A percentile compares a stretch with the other conserved stretches of the same genome.
phyloP scores from a whole-genome alignment of 257 asterid genomes.

The Penstemon newberryi region DNA sequence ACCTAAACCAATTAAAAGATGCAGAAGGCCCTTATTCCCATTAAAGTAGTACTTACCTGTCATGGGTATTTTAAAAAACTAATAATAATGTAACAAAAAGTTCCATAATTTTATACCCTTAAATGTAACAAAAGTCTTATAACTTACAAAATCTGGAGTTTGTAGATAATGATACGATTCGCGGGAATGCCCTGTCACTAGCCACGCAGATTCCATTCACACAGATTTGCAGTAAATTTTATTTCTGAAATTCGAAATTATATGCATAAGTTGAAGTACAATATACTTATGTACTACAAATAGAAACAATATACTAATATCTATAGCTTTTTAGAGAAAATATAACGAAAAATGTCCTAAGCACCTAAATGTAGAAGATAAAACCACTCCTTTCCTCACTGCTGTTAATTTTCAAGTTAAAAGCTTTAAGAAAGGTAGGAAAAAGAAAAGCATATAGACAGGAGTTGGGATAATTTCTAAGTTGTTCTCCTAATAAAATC shows the following conservation, averaged over 20 bases:
- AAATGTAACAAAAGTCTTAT: background rate
- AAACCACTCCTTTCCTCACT: constrained; percentile 12
- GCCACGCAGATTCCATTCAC: constrained; percentile 1
- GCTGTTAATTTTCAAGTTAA: constrained; percentile 22
- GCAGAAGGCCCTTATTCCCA: background rate
- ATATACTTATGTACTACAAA: too few relatives aligned
- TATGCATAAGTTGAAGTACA: too few relatives aligned
- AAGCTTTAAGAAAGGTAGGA: constrained; percentile 23
- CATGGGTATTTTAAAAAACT: background rate
- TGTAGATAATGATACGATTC: constrained; percentile 12
- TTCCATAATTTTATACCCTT: background rate
- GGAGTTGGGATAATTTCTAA: constrained; percentile 28
- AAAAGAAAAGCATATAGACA: constrained; percentile 26
- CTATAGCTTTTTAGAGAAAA: too few relatives aligned
- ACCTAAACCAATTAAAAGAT: background rate
- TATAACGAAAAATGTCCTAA: background rate
- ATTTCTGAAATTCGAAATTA: background rate
- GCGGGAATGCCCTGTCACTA: constrained; percentile 10
- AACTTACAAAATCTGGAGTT: constrained; percentile 26
- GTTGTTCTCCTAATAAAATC: constrained; percentile 29
- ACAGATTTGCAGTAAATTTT: too few relatives aligned
- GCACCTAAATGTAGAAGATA: constrained; percentile 10
- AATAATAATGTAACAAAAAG: background rate
- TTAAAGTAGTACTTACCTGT: background rate
- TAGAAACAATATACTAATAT: too few relatives aligned